Percentiles rank a stretch among this genome's conserved stretches.
These are phyloP conservation scores for Trichoderma polysporum DNA, from an alignment of 2,329 filamentous ascomycete species.

Conservation along the genomic window DNA sequence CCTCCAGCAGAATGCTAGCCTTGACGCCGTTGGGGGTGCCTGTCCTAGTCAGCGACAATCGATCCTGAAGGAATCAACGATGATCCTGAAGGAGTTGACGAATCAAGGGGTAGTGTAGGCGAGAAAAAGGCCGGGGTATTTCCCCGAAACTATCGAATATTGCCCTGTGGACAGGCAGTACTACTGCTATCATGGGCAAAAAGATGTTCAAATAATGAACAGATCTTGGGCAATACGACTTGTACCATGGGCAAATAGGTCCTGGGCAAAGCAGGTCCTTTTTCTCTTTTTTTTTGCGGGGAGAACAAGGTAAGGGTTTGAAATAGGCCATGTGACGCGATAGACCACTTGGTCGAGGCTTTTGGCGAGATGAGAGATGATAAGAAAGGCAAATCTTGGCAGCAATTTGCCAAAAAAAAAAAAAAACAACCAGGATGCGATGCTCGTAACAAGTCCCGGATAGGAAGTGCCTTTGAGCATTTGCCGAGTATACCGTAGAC, in stretches of 20 bases:
- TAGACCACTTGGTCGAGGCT: not conserved
- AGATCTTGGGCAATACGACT: not conserved
- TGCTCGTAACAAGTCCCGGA: not conserved
- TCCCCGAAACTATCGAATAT: not conserved
- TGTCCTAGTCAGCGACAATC: slow-evolving; percentile 22
- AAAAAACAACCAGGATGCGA: not conserved
- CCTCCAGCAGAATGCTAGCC: slow-evolving; percentile 61
- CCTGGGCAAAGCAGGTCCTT: not conserved
- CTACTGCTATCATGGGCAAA: not conserved
- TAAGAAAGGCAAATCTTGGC: not conserved
- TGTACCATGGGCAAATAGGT: not conserved
- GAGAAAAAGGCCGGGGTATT: not conserved
- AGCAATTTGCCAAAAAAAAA: not conserved
- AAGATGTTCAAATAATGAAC: not conserved
- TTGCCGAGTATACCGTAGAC: not conserved
- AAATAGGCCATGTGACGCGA: slow-evolving; percentile 6
- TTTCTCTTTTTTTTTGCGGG: not conserved
- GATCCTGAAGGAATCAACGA: slow-evolving; percentile 5
- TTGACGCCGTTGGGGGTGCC: slow-evolving; percentile 58
- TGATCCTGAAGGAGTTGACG: not conserved
- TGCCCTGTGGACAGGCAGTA: not conserved
- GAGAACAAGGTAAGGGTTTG: not conserved
- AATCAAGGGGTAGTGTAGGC: not conserved
- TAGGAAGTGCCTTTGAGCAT: not conserved
- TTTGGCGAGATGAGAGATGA: slow-evolving; percentile 1